Percentiles rank a stretch among this genome's conserved stretches.
These are phyloP conservation scores for Rehmannia glutinosa DNA, from an alignment of 257 asterid genomes.

Conservation along the genomic window DNA sequence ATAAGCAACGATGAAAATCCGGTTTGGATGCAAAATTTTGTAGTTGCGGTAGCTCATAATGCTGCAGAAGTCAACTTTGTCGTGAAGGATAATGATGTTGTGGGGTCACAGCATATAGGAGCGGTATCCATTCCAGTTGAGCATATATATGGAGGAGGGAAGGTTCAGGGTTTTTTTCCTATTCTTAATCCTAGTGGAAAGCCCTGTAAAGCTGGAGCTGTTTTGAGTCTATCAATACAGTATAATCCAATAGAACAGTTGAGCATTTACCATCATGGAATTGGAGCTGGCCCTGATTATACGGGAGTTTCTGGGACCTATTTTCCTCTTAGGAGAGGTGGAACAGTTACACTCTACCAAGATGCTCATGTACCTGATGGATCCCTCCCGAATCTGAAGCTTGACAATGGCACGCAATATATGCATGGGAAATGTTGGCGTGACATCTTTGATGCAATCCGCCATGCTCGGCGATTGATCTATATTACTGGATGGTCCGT, in stretches of 20 bases:
- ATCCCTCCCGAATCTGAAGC: conserved; percentile 63
- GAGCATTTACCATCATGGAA: conserved; percentile 68
- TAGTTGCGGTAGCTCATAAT: conserved; percentile 83
- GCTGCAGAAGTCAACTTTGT: conserved; percentile 78
- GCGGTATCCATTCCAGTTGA: conserved; percentile 80
- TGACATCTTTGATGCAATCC: conserved; percentile 83
- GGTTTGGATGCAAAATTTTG: conserved; percentile 84
- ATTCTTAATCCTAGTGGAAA: conserved; percentile 69
- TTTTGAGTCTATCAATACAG: conserved; percentile 63
- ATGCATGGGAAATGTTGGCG: conserved; percentile 92
- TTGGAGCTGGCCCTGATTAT: conserved; percentile 92
- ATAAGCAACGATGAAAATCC: conserved; percentile 83
- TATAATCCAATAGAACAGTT: conserved; percentile 71
- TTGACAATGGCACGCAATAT: conserved; percentile 66
- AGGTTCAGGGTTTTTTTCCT: conserved; percentile 67
- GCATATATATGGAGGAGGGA: conserved; percentile 66
- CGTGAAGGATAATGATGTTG: conserved; percentile 87
- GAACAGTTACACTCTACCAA: conserved; percentile 84
- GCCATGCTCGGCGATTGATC: conserved; percentile 76
- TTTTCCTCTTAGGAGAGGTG: conserved; percentile 94
- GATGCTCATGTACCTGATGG: conserved; percentile 98
- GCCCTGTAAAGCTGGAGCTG: conserved; percentile 86
- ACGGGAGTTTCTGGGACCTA: conserved; percentile 84
- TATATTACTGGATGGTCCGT: conserved; percentile 98
- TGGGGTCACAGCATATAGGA: conserved; percentile 94